These are phyloP conservation scores for Flammula alnicola DNA, from an alignment of 1,284 basidiomycete genomes.

Conservation along the genomic window DNA sequence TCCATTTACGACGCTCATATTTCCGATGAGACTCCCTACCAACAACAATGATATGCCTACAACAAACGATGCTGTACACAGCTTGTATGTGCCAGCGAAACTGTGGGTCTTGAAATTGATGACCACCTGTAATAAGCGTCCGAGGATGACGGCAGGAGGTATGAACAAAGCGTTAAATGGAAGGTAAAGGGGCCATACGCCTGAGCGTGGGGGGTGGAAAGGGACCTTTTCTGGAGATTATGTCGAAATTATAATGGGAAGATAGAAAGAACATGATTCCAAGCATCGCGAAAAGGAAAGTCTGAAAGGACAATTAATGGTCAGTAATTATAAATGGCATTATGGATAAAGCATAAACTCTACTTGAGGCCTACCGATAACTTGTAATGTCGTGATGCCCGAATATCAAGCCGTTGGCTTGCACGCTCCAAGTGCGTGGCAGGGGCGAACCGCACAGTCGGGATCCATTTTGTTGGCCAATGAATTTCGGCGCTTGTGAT, in stretches of 20 bases:
- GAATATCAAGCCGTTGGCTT: constrained; percentile 28
- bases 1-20: too few species aligned
- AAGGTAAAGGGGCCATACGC: background rate
- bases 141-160: constrained; percentile 6
- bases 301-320: background rate
- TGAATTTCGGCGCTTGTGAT: constrained; percentile 21
- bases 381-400: constrained; percentile 3
- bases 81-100: constrained; percentile 16
- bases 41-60: too few species aligned
- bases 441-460: constrained; percentile 16
- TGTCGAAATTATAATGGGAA: too few species aligned
- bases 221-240: too few species aligned
- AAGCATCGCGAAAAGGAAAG: background rate
- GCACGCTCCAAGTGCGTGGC: constrained; percentile 30
- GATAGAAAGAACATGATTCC: constrained; percentile 4
- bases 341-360: background rate
- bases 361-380: constrained; percentile 9
- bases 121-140: constrained; percentile 10
- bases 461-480: constrained; percentile 27
- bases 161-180: background rate
- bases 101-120: constrained; percentile 11
- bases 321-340: too few species aligned
- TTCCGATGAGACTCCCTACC: too few species aligned
- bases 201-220: background rate
- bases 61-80: background rate